These are phyloP conservation scores for Clitocybe nebularis DNA, from an alignment of 1,284 basidiomycete genomes.

Conservation along the genomic window DNA sequence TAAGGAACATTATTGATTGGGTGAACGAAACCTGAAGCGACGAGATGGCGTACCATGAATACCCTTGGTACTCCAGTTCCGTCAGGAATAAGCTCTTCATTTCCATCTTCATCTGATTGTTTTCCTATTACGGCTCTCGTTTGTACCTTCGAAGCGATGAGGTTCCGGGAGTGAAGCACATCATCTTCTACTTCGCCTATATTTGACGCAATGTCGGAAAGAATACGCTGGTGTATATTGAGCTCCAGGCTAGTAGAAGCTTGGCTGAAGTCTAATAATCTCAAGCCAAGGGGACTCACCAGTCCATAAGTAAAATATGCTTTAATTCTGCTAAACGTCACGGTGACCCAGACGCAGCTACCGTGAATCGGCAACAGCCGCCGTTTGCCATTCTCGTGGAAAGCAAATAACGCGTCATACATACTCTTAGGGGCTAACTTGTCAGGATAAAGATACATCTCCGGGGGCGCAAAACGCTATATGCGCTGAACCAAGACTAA, in stretches of 20 bases:
- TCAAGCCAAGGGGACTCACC: conserved; percentile 28
- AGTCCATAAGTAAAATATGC: too few relatives aligned
- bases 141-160: conserved; percentile 61
- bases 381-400: too few relatives aligned
- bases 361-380: too few relatives aligned
- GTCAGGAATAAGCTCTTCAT: conserved; percentile 12
- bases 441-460: too few relatives aligned
- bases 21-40: neutral
- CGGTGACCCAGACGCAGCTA: too few relatives aligned
- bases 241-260: conserved; percentile 54
- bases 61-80: conserved; percentile 30
- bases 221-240: conserved; percentile 77
- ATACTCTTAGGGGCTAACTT: too few relatives aligned
- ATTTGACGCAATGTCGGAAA: conserved; percentile 76
- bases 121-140: conserved; percentile 27
- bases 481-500: neutral
- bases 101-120: conserved; percentile 19
- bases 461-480: too few relatives aligned
- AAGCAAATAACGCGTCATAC: neutral
- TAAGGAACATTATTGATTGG: neutral
- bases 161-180: conserved; percentile 44
- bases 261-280: conserved; percentile 5
- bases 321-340: too few relatives aligned
- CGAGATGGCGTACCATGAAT: conserved; percentile 50
- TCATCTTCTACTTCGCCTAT: conserved; percentile 48